Percentiles rank a stretch among this genome's conserved stretches.
phyloP scores from a whole-genome alignment of 1,284 basidiomycete genomes.

The Rhodotorula sp. region DNA sequence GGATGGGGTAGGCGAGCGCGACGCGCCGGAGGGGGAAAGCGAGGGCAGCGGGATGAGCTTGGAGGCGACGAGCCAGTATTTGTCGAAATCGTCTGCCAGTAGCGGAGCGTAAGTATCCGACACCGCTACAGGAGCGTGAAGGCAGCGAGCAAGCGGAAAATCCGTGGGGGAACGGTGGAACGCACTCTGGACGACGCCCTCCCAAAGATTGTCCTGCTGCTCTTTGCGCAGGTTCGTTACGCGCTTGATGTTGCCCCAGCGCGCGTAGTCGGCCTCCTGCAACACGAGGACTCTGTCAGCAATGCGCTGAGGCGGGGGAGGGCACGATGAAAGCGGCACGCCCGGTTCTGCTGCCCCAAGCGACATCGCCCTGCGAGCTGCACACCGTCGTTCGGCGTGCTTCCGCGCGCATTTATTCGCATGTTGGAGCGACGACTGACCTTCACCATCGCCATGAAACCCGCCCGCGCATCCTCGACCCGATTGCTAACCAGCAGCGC shows the following conservation, averaged over 20 bases:
- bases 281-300: background rate
- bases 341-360: too few species aligned
- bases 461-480: conserved; percentile 79
- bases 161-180: background rate
- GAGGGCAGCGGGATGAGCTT: conserved; percentile 64
- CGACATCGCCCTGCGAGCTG: too few species aligned
- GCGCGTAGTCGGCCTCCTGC: conserved; percentile 82
- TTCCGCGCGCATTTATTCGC: too few species aligned
- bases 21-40: conserved; percentile 54
- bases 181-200: conserved; percentile 65
- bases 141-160: background rate
- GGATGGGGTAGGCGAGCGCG: conserved; percentile 52
- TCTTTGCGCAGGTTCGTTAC: conserved; percentile 83
- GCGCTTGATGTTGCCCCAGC: conserved; percentile 90
- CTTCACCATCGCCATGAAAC: conserved; percentile 90
- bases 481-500: conserved; percentile 73
- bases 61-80: conserved; percentile 86
- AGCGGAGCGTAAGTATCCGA: background rate
- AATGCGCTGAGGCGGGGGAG: too few species aligned
- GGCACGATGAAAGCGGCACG: too few species aligned
- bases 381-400: too few species aligned
- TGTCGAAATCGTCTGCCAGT: conserved; percentile 82
- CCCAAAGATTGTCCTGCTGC: conserved; percentile 93
- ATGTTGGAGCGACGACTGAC: background rate
- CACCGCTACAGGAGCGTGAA: too few species aligned